Conservation (phyloP, 441 rosid species). For the Populus hybrid region DNA sequence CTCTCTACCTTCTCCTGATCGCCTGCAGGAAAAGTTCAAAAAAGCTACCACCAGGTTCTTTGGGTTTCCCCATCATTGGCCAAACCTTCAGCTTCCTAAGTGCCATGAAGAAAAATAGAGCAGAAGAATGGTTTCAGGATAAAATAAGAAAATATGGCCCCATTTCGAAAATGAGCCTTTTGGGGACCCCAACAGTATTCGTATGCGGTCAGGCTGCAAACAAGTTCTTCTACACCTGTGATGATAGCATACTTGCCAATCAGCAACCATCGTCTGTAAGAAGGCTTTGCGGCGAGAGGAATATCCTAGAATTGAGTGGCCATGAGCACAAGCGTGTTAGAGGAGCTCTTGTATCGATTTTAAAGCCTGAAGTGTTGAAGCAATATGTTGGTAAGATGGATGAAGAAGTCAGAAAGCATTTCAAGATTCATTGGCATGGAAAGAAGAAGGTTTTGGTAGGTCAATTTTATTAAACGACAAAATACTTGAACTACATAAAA, state of each 20-base stretch:
- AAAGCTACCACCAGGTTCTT: conserved; percentile 12
- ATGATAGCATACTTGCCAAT: conserved; percentile 9
- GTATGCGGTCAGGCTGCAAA: conserved; percentile 40
- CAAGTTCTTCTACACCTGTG: conserved; percentile 36
- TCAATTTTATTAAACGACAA: not conserved
- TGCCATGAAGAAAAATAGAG: conserved; percentile 24
- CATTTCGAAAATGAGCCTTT: conserved; percentile 30
- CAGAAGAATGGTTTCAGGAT: conserved; percentile 29
- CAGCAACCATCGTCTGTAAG: conserved; percentile 26
- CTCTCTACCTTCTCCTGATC: conserved; percentile 12
- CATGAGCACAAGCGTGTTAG: conserved; percentile 37
- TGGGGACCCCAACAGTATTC: conserved; percentile 31
- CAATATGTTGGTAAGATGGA: conserved; percentile 34
- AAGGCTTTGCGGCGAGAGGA: conserved; percentile 26
- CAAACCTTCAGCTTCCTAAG: conserved; percentile 25
- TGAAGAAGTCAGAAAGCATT: conserved; percentile 23
- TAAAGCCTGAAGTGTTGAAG: conserved; percentile 38
- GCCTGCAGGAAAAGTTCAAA: conserved; percentile 3
- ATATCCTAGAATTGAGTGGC: conserved; percentile 29
- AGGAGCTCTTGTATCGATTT: conserved; percentile 32
- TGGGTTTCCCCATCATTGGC: conserved; percentile 22
- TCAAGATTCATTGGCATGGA: conserved; percentile 29
- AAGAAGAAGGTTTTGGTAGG: conserved; percentile 24
- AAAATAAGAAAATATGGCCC: conserved; percentile 31
- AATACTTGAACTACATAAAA: not conserved